Base-by-base conservation (phyloP, 495 filamentous ascomycete species). In the Clavariopsis aquatica region DNA sequence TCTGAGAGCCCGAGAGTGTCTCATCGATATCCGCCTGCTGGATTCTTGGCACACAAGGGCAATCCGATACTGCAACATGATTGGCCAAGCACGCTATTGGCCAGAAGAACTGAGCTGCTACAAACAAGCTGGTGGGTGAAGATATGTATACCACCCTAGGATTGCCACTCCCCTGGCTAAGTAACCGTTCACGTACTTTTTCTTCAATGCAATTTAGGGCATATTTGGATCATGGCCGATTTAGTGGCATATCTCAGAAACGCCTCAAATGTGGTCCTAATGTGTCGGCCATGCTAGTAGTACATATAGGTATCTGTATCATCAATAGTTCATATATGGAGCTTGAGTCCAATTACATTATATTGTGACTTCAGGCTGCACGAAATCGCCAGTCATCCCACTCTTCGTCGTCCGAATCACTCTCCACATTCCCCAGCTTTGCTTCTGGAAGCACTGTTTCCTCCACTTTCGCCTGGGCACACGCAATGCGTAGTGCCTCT, bases 341-440 rank as follows among this genome's bases (percentile, higher is more conserved):
- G 28, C 15, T 12, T 15, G 10, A 1, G 13, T 27, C 5, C 10
- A 51, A n/a, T 9, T 7, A 20, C 17, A 23, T 15, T n/a, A n/a
- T n/a, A n/a, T n/a, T n/a, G n/a, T n/a, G n/a, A 43, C 15, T 13
- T 46, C 55, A 66, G 13, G 64, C 54, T n/a, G 45, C 22, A 41
- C 59, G 59, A 43, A 90, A 87, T 61, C 85, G 76, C 80, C 89
- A 92, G 52, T 84, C 84, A 74, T 87, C 86, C 86, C 86, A 91
- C 29, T 83, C 84, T 64, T 84, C 82, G 0, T 84, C 81, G 0
- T 86, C 84, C 1, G 83, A 83, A 2, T 85, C 84, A 1, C 81
- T 83, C 10, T 78, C 55, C 70, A 79, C 79, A 6, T 66, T 73
- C 28, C 69, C 73, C 55, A 45, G 27, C n/a, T 51, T 29, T 45